These are phyloP conservation scores for Quercus wislizeni DNA, from an alignment of 306 rosid genomes.

Conservation along the genomic window DNA sequence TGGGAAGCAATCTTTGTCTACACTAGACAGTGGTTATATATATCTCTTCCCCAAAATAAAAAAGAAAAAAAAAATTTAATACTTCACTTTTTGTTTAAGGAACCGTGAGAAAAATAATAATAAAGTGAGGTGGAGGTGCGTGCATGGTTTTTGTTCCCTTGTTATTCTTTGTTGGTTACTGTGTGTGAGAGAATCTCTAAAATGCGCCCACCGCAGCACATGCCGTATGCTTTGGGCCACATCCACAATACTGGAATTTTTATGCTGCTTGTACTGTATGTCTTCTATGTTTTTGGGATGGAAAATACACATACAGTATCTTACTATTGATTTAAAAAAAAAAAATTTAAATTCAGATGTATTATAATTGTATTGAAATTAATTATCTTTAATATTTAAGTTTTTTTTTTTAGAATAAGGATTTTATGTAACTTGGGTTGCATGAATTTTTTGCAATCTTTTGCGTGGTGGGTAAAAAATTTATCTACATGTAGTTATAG, in stretches of 20 bases:
- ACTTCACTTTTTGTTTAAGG: neutral
- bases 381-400: too few species aligned
- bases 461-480: too few species aligned
- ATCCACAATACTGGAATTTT: neutral
- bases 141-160: neutral
- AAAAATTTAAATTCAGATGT: too few species aligned
- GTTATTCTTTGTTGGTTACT: conserved; percentile 26
- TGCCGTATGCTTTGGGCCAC: conserved; percentile 1
- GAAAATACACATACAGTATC: neutral
- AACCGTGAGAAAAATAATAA: conserved; percentile 12
- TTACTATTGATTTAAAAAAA: too few species aligned
- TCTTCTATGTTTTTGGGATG: neutral
- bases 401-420: too few species aligned
- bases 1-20: neutral
- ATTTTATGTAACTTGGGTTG: too few species aligned
- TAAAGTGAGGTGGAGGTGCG: conserved; percentile 19
- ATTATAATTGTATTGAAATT: too few species aligned
- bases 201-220: conserved; percentile 10
- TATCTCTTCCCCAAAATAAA: too few species aligned
- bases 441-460: too few species aligned
- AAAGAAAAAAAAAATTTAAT: neutral
- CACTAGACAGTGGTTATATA: too few species aligned
- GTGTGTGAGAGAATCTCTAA: conserved; percentile 31
- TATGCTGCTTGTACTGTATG: neutral
- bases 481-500: too few species aligned